These are phyloP conservation scores for Jatropha curcas DNA, from an alignment of 345 rosid genomes.

Conservation along the genomic window DNA sequence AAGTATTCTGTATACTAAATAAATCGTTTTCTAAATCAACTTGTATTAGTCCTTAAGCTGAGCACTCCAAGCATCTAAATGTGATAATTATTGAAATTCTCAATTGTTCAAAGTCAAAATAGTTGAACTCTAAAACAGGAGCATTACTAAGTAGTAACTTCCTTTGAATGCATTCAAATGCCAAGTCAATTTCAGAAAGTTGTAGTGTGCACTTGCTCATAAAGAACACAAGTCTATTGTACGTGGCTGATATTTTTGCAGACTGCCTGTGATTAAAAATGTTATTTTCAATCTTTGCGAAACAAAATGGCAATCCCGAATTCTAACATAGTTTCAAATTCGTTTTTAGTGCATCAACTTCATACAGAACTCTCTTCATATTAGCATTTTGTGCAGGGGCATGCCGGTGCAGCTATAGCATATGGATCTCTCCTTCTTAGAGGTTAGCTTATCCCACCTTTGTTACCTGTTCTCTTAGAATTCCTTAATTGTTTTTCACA, in stretches of 20 bases:
- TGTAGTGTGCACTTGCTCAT: neutral
- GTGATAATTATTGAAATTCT: neutral
- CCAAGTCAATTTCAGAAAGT: neutral
- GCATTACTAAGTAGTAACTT: neutral
- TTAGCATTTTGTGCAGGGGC: constrained; percentile 55
- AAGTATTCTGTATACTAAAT: neutral
- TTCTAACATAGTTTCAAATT: neutral
- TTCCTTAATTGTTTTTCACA: neutral
- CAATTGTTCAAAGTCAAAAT: neutral
- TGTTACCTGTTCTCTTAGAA: neutral
- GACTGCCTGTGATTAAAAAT: neutral
- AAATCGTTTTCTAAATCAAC: too few species aligned
- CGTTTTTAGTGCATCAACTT: neutral
- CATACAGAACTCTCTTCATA: constrained; percentile 4
- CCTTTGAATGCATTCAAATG: neutral
- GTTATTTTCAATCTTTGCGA: constrained; percentile 1
- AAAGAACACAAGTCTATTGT: neutral
- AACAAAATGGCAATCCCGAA: neutral
- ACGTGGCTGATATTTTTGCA: neutral
- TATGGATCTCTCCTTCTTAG: constrained; percentile 90
- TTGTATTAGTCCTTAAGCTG: too few species aligned
- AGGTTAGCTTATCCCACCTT: constrained; percentile 43
- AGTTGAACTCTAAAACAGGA: neutral
- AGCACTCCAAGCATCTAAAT: neutral
- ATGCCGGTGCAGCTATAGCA: constrained; percentile 87